These are phyloP conservation scores for Xylaria flabelliformis DNA, from an alignment of 495 filamentous ascomycete species.

Conservation along the genomic window DNA sequence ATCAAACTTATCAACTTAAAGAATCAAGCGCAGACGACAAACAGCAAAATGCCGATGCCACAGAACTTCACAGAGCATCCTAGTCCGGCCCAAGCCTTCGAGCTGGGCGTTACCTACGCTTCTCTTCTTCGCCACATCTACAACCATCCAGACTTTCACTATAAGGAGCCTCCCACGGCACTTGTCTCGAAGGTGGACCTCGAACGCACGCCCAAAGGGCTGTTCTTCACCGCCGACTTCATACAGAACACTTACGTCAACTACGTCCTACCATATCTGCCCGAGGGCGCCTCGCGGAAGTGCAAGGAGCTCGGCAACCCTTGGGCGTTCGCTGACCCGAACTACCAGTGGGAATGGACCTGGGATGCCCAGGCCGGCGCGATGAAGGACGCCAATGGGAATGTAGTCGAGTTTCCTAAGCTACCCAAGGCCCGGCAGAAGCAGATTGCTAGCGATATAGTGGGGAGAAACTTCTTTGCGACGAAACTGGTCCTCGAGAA, in stretches of 20 bases:
- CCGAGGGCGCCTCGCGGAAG: constrained; percentile 36
- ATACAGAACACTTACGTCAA: constrained; percentile 38
- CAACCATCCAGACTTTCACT: constrained; percentile 33
- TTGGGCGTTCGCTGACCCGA: constrained; percentile 36
- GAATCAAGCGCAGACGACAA: not conserved
- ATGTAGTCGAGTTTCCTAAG: constrained; percentile 47
- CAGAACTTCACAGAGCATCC: constrained; percentile 24
- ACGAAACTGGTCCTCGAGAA: constrained; percentile 38
- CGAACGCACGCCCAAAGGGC: constrained; percentile 30
- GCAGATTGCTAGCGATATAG: constrained; percentile 25
- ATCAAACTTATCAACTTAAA: not conserved
- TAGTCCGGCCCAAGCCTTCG: constrained; percentile 36
- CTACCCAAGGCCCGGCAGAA: constrained; percentile 15
- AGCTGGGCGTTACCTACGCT: constrained; percentile 33
- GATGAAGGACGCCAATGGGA: constrained; percentile 49
- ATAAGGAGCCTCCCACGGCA: constrained; percentile 33
- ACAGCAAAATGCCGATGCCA: constrained; percentile 19
- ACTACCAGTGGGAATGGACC: constrained; percentile 37
- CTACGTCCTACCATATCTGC: constrained; percentile 38
- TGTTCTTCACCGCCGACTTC: constrained; percentile 38
- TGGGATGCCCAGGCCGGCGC: constrained; percentile 38
- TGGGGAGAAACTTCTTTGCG: constrained; percentile 30
- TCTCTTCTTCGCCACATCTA: constrained; percentile 35
- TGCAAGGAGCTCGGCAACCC: constrained; percentile 41
- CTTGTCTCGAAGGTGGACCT: constrained; percentile 32